A percentile compares a stretch with the other conserved stretches of the same genome.
Evolutionary conservation across 805 yeast genomes (phyloP).

Genomic region (Kuraishia hungarica): DNA sequence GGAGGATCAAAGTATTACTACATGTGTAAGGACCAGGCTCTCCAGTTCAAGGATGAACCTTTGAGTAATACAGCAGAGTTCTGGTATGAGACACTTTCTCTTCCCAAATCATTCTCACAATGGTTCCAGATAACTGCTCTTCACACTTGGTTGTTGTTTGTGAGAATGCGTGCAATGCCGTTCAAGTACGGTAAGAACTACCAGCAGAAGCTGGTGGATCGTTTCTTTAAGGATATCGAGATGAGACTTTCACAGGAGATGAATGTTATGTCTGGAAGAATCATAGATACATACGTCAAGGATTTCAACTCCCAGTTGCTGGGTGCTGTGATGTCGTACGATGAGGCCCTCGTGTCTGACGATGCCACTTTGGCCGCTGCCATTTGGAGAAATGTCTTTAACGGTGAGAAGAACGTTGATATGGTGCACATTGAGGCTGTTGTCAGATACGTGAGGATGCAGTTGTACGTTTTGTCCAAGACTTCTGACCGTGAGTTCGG

Average conservation of each 20-base stretch:
- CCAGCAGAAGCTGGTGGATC: conserved; percentile 86
- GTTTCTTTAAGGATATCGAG: conserved; percentile 87
- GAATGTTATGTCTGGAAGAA: conserved; percentile 72
- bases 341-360: conserved; percentile 79
- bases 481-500: conserved; percentile 91
- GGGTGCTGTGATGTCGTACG: conserved; percentile 86
- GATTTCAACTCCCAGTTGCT: conserved; percentile 86
- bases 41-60: conserved; percentile 67
- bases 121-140: conserved; percentile 91
- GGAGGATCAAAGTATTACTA: conserved; percentile 87
- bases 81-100: conserved; percentile 74
- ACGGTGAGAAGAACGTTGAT: conserved; percentile 76
- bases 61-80: conserved; percentile 68
- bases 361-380: conserved; percentile 75
- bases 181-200: conserved; percentile 80
- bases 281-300: conserved; percentile 78
- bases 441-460: conserved; percentile 85
- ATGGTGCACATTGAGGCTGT: conserved; percentile 78
- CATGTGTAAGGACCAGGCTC: conserved; percentile 78
- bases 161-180: conserved; percentile 95
- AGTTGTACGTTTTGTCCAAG: conserved; percentile 77
- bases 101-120: conserved; percentile 86
- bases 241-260: conserved; percentile 76
- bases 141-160: conserved; percentile 90
- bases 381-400: conserved; percentile 85